Conservation (phyloP, 805 yeast species). For the Metschnikowia kofuensis region DNA sequence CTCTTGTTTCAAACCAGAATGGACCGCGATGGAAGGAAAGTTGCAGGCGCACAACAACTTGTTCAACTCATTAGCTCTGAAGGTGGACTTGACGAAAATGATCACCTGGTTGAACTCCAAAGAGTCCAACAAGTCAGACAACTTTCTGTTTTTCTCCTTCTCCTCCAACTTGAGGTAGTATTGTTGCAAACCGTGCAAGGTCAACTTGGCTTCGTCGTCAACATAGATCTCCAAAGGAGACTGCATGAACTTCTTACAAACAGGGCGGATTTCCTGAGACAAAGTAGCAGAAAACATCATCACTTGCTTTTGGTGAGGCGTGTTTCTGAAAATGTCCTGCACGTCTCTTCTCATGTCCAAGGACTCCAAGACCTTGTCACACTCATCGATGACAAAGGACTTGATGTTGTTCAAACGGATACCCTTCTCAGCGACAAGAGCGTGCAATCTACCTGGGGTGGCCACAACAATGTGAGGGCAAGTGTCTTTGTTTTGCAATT, state of each 20-base stretch:
- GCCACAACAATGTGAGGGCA: conserved; percentile 97
- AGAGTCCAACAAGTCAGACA: conserved; percentile 88
- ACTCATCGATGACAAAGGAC: conserved; percentile 94
- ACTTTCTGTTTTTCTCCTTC: conserved; percentile 87
- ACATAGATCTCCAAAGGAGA: conserved; percentile 96
- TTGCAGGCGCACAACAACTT: conserved; percentile 84
- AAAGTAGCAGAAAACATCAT: conserved; percentile 99
- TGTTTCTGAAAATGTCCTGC: conserved; percentile 94
- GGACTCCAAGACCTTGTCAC: conserved; percentile 94
- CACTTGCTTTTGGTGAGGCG: conserved; percentile 98
- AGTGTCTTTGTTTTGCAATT: conserved; percentile 86
- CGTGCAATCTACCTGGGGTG: conserved; percentile 97
- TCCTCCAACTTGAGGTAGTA: conserved; percentile 87
- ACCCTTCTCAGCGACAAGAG: conserved; percentile 86
- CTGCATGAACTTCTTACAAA: conserved; percentile 97
- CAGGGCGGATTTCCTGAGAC: conserved; percentile 90
- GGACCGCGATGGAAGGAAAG: conserved; percentile 97
- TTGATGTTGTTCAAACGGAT: conserved; percentile 85
- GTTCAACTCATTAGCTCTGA: conserved; percentile 90
- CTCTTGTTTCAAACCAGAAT: conserved; percentile 92
- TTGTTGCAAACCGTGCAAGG: conserved; percentile 97
- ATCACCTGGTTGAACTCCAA: conserved; percentile 98
- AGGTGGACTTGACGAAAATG: conserved; percentile 87
- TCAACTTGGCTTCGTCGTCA: conserved; percentile 95
- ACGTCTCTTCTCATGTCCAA: conserved; percentile 97